Evolutionary conservation across 768 basidiomycete genomes (phyloP).

Genomic region (Hypholoma fasciculare): DNA sequence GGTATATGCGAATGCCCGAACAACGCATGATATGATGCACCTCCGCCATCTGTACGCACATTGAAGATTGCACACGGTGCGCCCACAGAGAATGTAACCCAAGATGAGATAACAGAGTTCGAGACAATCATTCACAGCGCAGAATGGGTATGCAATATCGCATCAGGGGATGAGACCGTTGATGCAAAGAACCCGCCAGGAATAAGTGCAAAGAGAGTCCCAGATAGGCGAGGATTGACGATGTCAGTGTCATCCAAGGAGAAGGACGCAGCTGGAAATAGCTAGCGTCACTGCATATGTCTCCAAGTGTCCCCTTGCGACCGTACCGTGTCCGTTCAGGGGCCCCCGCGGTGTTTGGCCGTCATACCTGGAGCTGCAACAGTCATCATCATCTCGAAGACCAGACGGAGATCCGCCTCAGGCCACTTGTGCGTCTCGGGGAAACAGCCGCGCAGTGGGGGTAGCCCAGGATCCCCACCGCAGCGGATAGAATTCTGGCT

Average conservation of each 20-base stretch:
- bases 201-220: background rate
- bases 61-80: too few species aligned
- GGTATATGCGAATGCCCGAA: too few species aligned
- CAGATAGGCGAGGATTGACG: background rate
- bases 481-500: background rate
- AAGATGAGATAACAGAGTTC: too few species aligned
- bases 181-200: background rate
- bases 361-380: slow-evolving; percentile 3
- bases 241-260: background rate
- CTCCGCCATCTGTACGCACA: too few species aligned
- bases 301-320: slow-evolving; percentile 9
- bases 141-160: background rate
- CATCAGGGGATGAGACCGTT: slow-evolving; percentile 11
- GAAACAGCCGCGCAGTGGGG: too few species aligned
- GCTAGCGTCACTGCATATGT: background rate
- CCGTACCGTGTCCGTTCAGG: background rate
- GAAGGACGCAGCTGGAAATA: background rate
- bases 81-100: too few species aligned
- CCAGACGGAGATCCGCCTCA: too few species aligned
- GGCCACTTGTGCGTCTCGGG: too few species aligned
- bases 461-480: too few species aligned
- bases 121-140: background rate
- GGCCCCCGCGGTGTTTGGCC: background rate
- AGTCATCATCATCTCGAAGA: background rate
- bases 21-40: too few species aligned